Evolutionary conservation across 202 grass and related monocot species (phyloP), one percentile per base, ranked within the genome.

Genomic region (Carex sylvatica): DNA sequence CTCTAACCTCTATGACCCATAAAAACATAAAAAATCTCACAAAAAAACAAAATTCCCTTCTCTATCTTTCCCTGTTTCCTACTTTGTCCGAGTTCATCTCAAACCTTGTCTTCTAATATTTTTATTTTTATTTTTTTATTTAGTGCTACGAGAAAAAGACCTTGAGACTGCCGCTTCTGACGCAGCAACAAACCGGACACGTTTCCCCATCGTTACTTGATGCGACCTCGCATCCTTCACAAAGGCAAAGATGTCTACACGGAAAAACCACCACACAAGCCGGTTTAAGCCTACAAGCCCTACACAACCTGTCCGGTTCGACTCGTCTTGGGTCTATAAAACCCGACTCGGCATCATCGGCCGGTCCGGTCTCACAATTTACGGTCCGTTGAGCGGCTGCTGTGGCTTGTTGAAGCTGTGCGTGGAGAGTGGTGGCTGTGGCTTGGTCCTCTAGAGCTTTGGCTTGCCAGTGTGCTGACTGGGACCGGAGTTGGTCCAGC

Each of bases 361-460:
- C 95, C 16, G 86, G 87, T 3, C 82, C 84, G 2, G 38, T 24
- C 12, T 65, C 88, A 44, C 30, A 84, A 9, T 52, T 61, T 33
- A 19, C 78, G 30, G 67, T 59, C 58, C 61, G 86, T 7, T 84
- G 80, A 6, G 23, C 81, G 0, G 86, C 81, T 0, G 85, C 87
- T 0, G 85, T 88, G 14, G 96, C 89, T 7, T 91, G 93, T 82
- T 99, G 97, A 18, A 99, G 89, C 91, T 96, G 93, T 4, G 86
- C 91, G 75, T 99, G 91, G 36, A 99, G 93, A 23, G 87, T 10
- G 0, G 92, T 88, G 0, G 91, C 96, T 18, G 84, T 67, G 3
- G 93, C 92, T 62, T 96, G 93, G 67, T 95, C 86, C 1, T 93
- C 87, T 2, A 92, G 76, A 6, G 96, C 96, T 81, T 92, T 96